Base-by-base conservation (phyloP, 768 basidiomycete species). In the Phanerochaete sordida region DNA sequence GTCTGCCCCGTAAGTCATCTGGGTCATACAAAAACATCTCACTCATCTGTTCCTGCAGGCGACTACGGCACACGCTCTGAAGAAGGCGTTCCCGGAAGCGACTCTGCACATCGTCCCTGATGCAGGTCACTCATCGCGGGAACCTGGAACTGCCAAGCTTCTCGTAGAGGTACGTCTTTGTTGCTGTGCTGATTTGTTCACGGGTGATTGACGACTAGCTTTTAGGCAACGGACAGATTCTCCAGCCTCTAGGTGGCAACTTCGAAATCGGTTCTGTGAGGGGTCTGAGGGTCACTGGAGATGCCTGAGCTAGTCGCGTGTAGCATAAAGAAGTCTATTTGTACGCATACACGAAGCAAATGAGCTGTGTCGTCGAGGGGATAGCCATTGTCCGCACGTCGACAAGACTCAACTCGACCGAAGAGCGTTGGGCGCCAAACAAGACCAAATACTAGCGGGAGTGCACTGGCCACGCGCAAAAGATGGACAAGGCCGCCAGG, bases 51-150 rank as follows among this genome's bases (percentile, higher is more conserved):
- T 21, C 58, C 33, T 19, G 19, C 7, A 90, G 88, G 82, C 88
- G 12, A 91, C 86, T 15, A 92, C 91, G 6, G 93, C 93, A 8
- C 89, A 84, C 69, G 84, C 80, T 1, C 79, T 95, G 55, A 93
- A 93, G 78, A 90, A 88, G 73, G 87, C 76, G 9, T 93, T 90
- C 84, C 92, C 92, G 1, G 90, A 93, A 68, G 73, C 84, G n/a
- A 83, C 84, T 11, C 72, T 95, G 5, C 78, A 84, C 61, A 82
- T 94, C 52, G 87, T 94, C 13, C 85, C 90, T 16, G 90, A 92
- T 71, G 93, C 94, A 2, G 94, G 94, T 0, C 95, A 97, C 71
- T 92, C 90, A 30, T 81, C 90, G 13, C 83, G 86, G 46, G 95
- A 96, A 73, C 68, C 76, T 1, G 88, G 87, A 2, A 95, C 76